Conservation (phyloP, 1,139 yeast genomes). For the Geotrichum restrictum region DNA sequence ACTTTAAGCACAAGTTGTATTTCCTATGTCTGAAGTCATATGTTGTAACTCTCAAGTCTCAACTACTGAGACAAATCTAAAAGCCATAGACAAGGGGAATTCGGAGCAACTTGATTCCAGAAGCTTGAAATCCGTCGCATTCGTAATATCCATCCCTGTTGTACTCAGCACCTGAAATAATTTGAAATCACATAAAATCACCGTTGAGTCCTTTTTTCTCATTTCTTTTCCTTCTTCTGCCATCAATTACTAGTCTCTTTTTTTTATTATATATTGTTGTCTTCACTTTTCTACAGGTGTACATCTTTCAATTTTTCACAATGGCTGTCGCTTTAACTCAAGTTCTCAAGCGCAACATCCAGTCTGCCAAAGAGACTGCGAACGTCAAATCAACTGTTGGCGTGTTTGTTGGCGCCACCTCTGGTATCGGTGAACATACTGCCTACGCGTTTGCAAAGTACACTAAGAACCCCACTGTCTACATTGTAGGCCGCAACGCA, state of each 20-base stretch:
- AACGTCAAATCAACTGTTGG: constrained; percentile 27
- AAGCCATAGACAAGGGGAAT: no score
- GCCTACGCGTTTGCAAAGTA: constrained; percentile 34
- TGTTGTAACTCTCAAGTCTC: no score
- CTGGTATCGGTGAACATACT: constrained; percentile 36
- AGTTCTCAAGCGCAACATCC: constrained; percentile 14
- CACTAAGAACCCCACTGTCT: constrained; percentile 31
- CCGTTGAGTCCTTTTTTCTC: not conserved
- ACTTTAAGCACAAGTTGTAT: no score
- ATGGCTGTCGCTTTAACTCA: constrained; percentile 11
- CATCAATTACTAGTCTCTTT: not conserved
- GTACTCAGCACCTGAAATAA: no score
- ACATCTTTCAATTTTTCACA: not conserved
- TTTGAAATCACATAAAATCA: no score
- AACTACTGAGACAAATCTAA: no score
- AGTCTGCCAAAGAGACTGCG: constrained; percentile 11
- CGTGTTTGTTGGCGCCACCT: constrained; percentile 37
- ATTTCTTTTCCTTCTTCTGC: not conserved
- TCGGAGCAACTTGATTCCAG: no score
- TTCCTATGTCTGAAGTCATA: no score
- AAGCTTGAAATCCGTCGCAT: not conserved
- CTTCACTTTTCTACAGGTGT: not conserved
- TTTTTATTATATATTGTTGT: not conserved
- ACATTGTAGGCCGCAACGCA: constrained; percentile 35
- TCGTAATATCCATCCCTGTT: not conserved